phyloP scores from a whole-genome alignment of 371 early-diverging fungal species.

The Apophysomyces elegans region DNA sequence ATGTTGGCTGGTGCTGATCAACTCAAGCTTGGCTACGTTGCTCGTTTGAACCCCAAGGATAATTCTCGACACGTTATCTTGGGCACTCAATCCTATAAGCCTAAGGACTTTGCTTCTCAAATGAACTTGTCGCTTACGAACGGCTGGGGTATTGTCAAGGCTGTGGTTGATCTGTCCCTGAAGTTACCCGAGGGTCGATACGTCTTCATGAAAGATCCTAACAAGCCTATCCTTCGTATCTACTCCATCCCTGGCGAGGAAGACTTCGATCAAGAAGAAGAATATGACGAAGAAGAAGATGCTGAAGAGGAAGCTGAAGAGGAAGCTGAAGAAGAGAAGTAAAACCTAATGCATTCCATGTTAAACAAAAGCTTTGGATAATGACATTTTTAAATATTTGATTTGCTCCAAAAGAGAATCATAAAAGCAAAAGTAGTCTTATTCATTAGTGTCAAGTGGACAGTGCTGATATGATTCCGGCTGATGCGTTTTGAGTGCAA shows the following conservation, averaged over 20 bases:
- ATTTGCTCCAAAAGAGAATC: no score
- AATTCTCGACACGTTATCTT: conserved; percentile 83
- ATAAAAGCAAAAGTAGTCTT: no score
- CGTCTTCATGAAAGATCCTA: conserved; percentile 95
- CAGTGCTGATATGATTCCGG: no score
- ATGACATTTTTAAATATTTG: background rate
- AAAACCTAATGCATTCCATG: conserved; percentile 3
- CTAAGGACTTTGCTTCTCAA: conserved; percentile 90
- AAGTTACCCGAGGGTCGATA: conserved; percentile 91
- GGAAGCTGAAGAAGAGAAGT: conserved; percentile 9
- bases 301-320: conserved; percentile 45
- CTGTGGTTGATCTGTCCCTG: conserved; percentile 86
- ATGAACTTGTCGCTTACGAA: conserved; percentile 85
- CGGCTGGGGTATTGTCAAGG: conserved; percentile 96
- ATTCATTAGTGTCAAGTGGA: no score
- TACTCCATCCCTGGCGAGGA: conserved; percentile 76
- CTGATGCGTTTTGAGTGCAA: no score
- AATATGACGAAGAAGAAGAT: conserved; percentile 53
- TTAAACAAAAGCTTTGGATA: background rate
- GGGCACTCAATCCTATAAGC: conserved; percentile 86
- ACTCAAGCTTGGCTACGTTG: conserved; percentile 89
- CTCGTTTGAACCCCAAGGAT: conserved; percentile 82
- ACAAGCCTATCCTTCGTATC: conserved; percentile 85
- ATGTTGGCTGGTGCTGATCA: conserved; percentile 89
- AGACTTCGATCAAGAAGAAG: conserved; percentile 65